Evolutionary conservation across 1,139 yeast species (phyloP).

Genomic region (Scheffersomyces titani): DNA sequence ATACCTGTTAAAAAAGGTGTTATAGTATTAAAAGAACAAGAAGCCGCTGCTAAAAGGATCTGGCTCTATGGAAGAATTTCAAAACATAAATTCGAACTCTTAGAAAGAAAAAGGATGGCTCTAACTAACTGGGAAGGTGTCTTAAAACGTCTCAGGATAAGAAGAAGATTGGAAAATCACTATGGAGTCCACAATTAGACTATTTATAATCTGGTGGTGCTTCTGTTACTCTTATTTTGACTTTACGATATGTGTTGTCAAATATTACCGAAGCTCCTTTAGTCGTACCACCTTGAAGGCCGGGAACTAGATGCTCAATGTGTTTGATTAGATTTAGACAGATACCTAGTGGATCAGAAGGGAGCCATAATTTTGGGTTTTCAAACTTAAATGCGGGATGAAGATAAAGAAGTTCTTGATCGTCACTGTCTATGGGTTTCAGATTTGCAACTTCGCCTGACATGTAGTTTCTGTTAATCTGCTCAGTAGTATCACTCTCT

Average conservation of each 20-base stretch:
- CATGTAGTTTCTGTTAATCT: not conserved
- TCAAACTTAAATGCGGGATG: conserved; percentile 16
- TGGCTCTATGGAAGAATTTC: conserved; percentile 30
- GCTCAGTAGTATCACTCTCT: not conserved
- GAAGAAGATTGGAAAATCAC: conserved; percentile 18
- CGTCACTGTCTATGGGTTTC: conserved; percentile 2
- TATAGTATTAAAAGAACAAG: conserved; percentile 22
- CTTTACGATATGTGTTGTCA: conserved; percentile 11
- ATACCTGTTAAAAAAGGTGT: conserved; percentile 35
- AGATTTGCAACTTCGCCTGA: not conserved
- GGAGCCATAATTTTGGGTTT: conserved; percentile 16
- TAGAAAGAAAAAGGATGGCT: conserved; percentile 6
- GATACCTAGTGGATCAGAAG: conserved; percentile 17
- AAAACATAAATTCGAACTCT: conserved; percentile 8
- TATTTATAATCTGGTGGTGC: conserved; percentile 43
- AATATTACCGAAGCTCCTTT: conserved; percentile 29
- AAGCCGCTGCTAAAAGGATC: conserved; percentile 19
- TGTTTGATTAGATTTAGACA: conserved; percentile 9
- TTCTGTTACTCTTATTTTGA: conserved; percentile 23
- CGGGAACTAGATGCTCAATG: conserved; percentile 6
- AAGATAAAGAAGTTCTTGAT: conserved; percentile 10
- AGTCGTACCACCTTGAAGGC: conserved; percentile 25
- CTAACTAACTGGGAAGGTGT: conserved; percentile 24
- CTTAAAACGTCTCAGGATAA: conserved; percentile 22
- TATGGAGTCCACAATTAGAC: conserved; percentile 9